phyloP scores from a whole-genome alignment of 2,329 filamentous ascomycete genomes.

The Beauveria caledonica region DNA sequence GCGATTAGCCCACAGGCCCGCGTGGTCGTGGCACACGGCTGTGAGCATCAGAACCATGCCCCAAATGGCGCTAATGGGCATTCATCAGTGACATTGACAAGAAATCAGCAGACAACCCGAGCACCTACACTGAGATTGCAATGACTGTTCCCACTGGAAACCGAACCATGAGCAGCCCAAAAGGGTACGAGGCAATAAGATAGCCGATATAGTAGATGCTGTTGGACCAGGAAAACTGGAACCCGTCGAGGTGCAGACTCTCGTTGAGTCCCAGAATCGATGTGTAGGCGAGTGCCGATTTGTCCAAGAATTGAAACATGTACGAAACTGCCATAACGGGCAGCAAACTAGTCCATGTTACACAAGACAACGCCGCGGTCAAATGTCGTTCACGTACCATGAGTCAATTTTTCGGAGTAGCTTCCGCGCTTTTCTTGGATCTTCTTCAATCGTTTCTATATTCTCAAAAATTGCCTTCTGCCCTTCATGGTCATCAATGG shows the following conservation, averaged over 20 bases:
- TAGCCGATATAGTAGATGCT: constrained; percentile 46
- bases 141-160: constrained; percentile 18
- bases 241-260: constrained; percentile 36
- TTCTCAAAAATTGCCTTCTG: not conserved
- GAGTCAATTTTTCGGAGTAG: not conserved
- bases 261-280: constrained; percentile 40
- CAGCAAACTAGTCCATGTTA: constrained; percentile 33
- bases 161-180: constrained; percentile 19
- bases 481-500: not conserved
- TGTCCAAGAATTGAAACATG: constrained; percentile 54
- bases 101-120: too few relatives aligned
- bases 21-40: constrained; percentile 11
- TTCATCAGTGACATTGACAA: not conserved
- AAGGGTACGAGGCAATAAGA: constrained; percentile 24
- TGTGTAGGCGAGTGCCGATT: constrained; percentile 45
- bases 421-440: not conserved
- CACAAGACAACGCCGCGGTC: not conserved
- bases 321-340: constrained; percentile 45
- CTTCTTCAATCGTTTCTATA: not conserved
- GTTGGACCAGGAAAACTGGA: constrained; percentile 43
- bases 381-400: not conserved
- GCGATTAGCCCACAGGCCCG: constrained; percentile 21
- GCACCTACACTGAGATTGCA: constrained; percentile 7
- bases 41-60: not conserved
- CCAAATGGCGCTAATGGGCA: not conserved